Percentiles rank a stretch among this genome's conserved stretches.
phyloP scores from a whole-genome alignment of 108 stramenopile genomes.

The Skeletonema costatum region DNA sequence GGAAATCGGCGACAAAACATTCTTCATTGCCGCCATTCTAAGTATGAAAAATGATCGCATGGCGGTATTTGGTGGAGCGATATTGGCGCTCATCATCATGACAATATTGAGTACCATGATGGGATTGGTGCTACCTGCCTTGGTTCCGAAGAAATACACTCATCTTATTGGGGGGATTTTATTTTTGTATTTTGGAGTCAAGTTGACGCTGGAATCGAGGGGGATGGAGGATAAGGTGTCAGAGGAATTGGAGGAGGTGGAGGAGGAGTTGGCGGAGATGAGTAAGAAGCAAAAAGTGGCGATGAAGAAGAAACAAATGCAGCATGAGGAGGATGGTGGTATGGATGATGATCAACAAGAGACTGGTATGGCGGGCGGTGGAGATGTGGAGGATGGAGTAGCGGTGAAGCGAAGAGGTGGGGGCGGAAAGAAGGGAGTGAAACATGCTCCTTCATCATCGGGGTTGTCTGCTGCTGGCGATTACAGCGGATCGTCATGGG shows the following conservation, averaged over 20 bases:
- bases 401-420: slow-evolving; percentile 34
- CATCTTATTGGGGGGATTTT: slow-evolving; percentile 92
- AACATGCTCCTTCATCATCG: slow-evolving; percentile 37
- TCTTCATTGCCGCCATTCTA: slow-evolving; percentile 99
- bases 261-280: slow-evolving; percentile 87
- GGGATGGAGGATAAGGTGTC: slow-evolving; percentile 85
- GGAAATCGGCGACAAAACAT: slow-evolving; percentile 99
- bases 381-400: slow-evolving; percentile 32
- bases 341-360: slow-evolving; percentile 28
- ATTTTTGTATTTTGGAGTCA: slow-evolving; percentile 98
- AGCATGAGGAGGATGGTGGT: neutral
- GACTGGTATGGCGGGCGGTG: slow-evolving; percentile 19
- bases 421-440: slow-evolving; percentile 13
- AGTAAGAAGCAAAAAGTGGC: slow-evolving; percentile 61
- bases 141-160: slow-evolving; percentile 91
- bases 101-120: slow-evolving; percentile 90
- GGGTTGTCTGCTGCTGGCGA: slow-evolving; percentile 32
- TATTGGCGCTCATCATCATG: slow-evolving; percentile 93
- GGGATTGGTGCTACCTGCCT: slow-evolving; percentile 91
- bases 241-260: slow-evolving; percentile 98
- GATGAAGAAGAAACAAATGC: slow-evolving; percentile 38
- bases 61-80: slow-evolving; percentile 93
- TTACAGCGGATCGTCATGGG: slow-evolving; percentile 47
- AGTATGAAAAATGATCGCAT: slow-evolving; percentile 90
- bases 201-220: slow-evolving; percentile 86